Conservation (phyloP, 495 filamentous ascomycete species). For the Immersiella caudata region DNA sequence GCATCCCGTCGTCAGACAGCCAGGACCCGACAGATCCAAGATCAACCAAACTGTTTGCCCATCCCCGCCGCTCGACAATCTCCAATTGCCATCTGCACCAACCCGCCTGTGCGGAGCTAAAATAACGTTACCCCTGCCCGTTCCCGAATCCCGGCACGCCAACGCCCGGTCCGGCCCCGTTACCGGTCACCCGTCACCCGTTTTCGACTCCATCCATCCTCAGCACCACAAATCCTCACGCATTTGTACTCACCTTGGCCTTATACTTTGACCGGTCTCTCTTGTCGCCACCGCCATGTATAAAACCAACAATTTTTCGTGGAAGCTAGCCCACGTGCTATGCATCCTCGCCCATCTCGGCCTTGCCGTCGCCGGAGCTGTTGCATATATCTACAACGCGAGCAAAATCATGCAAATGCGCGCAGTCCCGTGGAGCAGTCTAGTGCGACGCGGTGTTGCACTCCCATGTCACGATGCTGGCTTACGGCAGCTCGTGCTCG, state of each 20-base stretch:
- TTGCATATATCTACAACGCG: slow-evolving; percentile 30
- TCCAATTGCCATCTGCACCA: not conserved
- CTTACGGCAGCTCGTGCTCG: not conserved
- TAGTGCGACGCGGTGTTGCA: not conserved
- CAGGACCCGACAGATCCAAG: too few relatives aligned
- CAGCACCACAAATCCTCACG: slow-evolving; percentile 12
- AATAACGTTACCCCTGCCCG: not conserved
- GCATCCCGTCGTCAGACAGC: slow-evolving; percentile 2
- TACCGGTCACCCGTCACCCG: not conserved
- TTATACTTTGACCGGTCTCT: not conserved
- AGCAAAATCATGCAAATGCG: not conserved
- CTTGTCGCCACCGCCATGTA: slow-evolving; percentile 27
- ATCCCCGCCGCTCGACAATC: not conserved
- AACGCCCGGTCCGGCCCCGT: not conserved
- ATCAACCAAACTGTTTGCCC: not conserved
- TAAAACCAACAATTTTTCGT: slow-evolving; percentile 33
- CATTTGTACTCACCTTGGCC: not conserved
- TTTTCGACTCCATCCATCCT: slow-evolving; percentile 4
- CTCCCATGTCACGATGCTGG: not conserved
- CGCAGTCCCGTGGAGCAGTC: not conserved
- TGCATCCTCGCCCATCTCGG: slow-evolving; percentile 34
- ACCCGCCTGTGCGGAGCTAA: not conserved
- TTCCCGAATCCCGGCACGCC: slow-evolving; percentile 4
- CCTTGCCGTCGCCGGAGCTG: slow-evolving; percentile 25
- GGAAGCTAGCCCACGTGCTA: slow-evolving; percentile 35